These are phyloP conservation scores for Akanthomyces uredinophilus DNA, from an alignment of 2,329 filamentous ascomycete species.

Conservation along the genomic window DNA sequence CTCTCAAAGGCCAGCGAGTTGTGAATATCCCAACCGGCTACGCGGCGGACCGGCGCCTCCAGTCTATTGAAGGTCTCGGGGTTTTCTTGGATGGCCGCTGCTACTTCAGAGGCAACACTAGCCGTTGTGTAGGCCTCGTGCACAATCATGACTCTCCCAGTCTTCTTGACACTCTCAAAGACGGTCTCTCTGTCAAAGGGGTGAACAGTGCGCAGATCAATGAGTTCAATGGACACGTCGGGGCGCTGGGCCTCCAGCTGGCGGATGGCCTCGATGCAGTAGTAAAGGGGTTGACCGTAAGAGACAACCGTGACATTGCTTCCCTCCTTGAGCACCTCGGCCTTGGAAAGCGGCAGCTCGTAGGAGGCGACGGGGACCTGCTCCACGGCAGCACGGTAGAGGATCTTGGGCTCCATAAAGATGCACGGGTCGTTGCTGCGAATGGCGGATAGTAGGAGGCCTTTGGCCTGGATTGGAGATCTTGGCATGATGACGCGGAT, in stretches of 20 bases:
- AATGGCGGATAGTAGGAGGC: slow-evolving; percentile 71
- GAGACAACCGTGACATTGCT: slow-evolving; percentile 78
- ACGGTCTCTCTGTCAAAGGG: slow-evolving; percentile 85
- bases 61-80: slow-evolving; percentile 69
- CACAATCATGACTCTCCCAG: slow-evolving; percentile 79
- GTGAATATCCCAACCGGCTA: slow-evolving; percentile 88
- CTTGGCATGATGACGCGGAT: slow-evolving; percentile 80
- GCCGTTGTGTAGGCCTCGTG: slow-evolving; percentile 91
- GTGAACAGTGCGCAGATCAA: slow-evolving; percentile 83
- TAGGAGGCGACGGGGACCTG: slow-evolving; percentile 80
- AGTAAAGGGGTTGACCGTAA: slow-evolving; percentile 86
- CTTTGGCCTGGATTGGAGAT: slow-evolving; percentile 83
- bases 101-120: slow-evolving; percentile 83
- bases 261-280: slow-evolving; percentile 70
- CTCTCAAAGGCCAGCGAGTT: slow-evolving; percentile 73
- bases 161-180: slow-evolving; percentile 78
- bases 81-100: slow-evolving; percentile 80
- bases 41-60: slow-evolving; percentile 78
- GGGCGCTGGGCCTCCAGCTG: slow-evolving; percentile 71
- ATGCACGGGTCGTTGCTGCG: slow-evolving; percentile 80
- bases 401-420: slow-evolving; percentile 90
- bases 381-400: slow-evolving; percentile 88
- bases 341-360: slow-evolving; percentile 78
- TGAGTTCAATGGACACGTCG: slow-evolving; percentile 68
- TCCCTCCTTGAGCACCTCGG: slow-evolving; percentile 76